Evolutionary conservation across 139 green algal species (phyloP), one percentile per base, ranked within the genome.

Genomic region (Pleodorina starrii): DNA sequence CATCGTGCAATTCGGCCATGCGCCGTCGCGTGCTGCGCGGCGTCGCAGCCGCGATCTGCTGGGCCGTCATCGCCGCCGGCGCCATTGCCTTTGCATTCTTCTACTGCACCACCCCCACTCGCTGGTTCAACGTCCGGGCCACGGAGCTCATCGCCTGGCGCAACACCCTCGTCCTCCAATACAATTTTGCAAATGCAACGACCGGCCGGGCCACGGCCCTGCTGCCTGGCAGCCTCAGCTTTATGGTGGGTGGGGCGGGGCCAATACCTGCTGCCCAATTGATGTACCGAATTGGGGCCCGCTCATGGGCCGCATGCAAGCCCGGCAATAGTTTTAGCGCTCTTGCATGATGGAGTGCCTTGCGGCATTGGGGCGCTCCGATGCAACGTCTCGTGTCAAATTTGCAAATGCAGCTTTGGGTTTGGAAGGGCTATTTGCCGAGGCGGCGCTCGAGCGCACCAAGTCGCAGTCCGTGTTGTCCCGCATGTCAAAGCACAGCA

Each of bases 201-300:
- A 79, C 66, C 66, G 82, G 82, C 44, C 29, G 27, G n/a, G 27
- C 63, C 0, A 88, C 63, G 3, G 63, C 82, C 12, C n/a, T 88
- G 19, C 82, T 88, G 1, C 54, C 44, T n/a, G 32, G 44, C 16
- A 40, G 38, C 66, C 42, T 88, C 82, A 88, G 82, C 82, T 88
- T 68, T 17, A 43, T 88, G 32, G 82, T 88, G 25, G 16, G 82
- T 66, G n/a, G n/a, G n/a, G n/a, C n/a, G n/a, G n/a, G n/a, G n/a
- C n/a, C n/a, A n/a, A n/a, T n/a, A n/a, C n/a, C n/a, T n/a, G n/a
- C n/a, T n/a, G n/a, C n/a, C n/a, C n/a, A n/a, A n/a, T n/a, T n/a
- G n/a, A n/a, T n/a, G n/a, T n/a, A n/a, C n/a, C n/a, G n/a, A n/a
- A n/a, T n/a, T n/a, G n/a, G n/a, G n/a, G n/a, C n/a, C n/a, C n/a